These are phyloP conservation scores for Filosporella fistucella DNA, from an alignment of 495 filamentous ascomycete genomes.

Conservation along the genomic window DNA sequence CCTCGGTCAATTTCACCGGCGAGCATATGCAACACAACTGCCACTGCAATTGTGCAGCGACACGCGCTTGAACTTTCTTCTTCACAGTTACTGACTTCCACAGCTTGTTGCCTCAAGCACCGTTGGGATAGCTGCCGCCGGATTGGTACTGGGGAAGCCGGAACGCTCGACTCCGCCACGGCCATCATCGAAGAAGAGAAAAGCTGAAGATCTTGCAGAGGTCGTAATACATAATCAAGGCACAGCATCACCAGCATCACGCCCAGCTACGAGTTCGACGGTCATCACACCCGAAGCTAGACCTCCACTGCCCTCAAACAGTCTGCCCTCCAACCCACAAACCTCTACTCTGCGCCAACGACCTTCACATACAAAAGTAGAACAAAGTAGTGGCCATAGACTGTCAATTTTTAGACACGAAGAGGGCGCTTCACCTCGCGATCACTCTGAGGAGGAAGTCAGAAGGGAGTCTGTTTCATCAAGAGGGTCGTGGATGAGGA, in stretches of 20 bases:
- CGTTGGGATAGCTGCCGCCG: slow-evolving; percentile 54
- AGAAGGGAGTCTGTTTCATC: slow-evolving; percentile 47
- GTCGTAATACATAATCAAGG: slow-evolving; percentile 30
- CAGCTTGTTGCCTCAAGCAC: slow-evolving; percentile 56
- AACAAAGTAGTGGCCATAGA: slow-evolving; percentile 32
- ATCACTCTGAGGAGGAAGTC: slow-evolving; percentile 26
- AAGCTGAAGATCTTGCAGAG: slow-evolving; percentile 33
- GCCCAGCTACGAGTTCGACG: slow-evolving; percentile 30
- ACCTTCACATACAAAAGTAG: slow-evolving; percentile 26
- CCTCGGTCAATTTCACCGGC: neutral
- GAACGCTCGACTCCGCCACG: slow-evolving; percentile 30
- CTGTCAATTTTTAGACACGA: slow-evolving; percentile 40
- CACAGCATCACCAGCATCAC: slow-evolving; percentile 29
- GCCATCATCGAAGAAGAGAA: slow-evolving; percentile 37
- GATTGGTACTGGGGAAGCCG: slow-evolving; percentile 48
- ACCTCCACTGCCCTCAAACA: slow-evolving; percentile 22
- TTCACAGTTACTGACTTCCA: slow-evolving; percentile 4
- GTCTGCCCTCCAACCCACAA: slow-evolving; percentile 21
- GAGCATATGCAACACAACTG: neutral
- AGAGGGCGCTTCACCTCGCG: slow-evolving; percentile 22
- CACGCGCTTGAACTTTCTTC: neutral
- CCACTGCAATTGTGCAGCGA: neutral
- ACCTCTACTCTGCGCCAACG: slow-evolving; percentile 23
- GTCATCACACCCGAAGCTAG: slow-evolving; percentile 26
- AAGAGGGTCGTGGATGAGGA: slow-evolving; percentile 69